Evolutionary conservation across 2,329 filamentous ascomycete species (phyloP).

Genomic region (Colletotrichum lupini): DNA sequence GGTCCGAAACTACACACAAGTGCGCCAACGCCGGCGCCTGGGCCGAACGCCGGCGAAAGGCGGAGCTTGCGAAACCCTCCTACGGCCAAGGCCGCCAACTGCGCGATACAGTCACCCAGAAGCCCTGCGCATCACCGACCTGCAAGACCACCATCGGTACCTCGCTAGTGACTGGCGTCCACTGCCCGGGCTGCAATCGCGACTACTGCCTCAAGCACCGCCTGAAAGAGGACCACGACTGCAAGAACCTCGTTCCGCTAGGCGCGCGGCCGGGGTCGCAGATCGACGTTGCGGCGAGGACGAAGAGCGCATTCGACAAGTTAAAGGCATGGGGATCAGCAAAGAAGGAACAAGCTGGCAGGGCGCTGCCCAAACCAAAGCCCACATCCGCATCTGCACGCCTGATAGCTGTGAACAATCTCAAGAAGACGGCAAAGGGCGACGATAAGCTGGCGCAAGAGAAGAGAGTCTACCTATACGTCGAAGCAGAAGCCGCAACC

Average conservation of each 20-base stretch:
- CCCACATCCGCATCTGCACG: constrained; percentile 72
- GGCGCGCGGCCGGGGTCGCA: constrained; percentile 58
- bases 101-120: constrained; percentile 66
- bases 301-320: constrained; percentile 79
- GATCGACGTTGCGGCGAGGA: constrained; percentile 69
- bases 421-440: constrained; percentile 92
- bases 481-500: constrained; percentile 90
- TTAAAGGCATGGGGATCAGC: constrained; percentile 83
- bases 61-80: constrained; percentile 63
- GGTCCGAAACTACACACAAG: constrained; percentile 84
- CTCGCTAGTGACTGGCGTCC: constrained; percentile 73
- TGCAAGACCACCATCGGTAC: constrained; percentile 82
- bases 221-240: constrained; percentile 84
- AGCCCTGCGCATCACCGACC: constrained; percentile 72
- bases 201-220: constrained; percentile 84
- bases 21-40: constrained; percentile 71
- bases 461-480: constrained; percentile 89
- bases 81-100: constrained; percentile 66
- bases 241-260: constrained; percentile 75
- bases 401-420: constrained; percentile 75
- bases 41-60: constrained; percentile 67
- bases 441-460: constrained; percentile 83
- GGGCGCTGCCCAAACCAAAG: constrained; percentile 71
- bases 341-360: constrained; percentile 73
- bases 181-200: constrained; percentile 77